Evolutionary conservation across 2,329 filamentous ascomycete species (phyloP), one percentile per base, ranked within the genome.

Genomic region (Karstenula rhodostoma): DNA sequence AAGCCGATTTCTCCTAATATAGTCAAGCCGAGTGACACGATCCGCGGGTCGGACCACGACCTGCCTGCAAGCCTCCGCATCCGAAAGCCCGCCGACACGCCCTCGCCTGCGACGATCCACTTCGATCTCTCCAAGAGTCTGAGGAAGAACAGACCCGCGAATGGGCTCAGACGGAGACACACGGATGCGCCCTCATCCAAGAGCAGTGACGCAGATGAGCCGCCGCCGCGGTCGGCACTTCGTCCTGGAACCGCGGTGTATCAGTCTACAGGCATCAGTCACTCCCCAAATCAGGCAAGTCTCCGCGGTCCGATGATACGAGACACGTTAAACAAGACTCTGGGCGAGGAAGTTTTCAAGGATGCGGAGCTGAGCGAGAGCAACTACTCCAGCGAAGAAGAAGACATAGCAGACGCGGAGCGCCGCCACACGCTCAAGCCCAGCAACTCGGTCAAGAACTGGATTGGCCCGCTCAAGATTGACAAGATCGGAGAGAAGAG

Each of bases 321-420:
- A 52, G 60, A 66, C 1, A 67, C 60, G 29, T 47, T 75, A 2
- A 74, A 74, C 29, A 66, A 66, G 42, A 62, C 71, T 9, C 69
- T 66, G 12, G 64, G 66, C 4, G 69, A 61, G 10, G 63, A 71
- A 48, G 69, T 75, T 22, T 76, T 67, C 46, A 66, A 73, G 35
- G 72, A 76, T 49, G 67, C 63, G 1, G 73, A 75, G 25, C 58
- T 72, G 46, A 75, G 71, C 40, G 73, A 70, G 47, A 74, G 71
- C 40, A 68, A 66, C 17, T 76, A 75, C 56, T 71, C 72, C 12
- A 63, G 66, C 17, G 71, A 73, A 44, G 68, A 73, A 59, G 63
- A 68, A 15, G 69, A 70, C 40, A 71, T 74, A 37, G 66, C 70
- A 47, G 68, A 72, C 32, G 68, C 67, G 10, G 61, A 69, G 48